These are phyloP conservation scores for Penicillium digitatum DNA, from an alignment of 2,329 filamentous ascomycete genomes.

Conservation along the genomic window DNA sequence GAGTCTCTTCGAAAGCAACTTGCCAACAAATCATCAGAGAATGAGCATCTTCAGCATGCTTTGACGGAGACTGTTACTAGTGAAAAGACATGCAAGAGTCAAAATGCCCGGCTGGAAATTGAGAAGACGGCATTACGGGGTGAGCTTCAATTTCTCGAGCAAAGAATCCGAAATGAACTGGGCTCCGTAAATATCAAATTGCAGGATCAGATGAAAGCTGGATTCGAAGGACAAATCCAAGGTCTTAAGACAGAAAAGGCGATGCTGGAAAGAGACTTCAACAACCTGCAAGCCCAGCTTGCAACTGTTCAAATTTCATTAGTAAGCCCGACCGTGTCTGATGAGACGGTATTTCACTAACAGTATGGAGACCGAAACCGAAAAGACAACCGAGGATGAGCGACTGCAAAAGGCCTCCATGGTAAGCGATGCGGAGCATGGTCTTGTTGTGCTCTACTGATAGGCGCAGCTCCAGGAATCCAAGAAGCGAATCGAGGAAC, in stretches of 20 bases:
- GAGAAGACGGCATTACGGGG: slow-evolving; percentile 23
- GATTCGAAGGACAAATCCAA: slow-evolving; percentile 31
- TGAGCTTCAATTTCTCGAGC: slow-evolving; percentile 22
- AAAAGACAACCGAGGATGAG: slow-evolving; percentile 12
- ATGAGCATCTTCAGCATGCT: slow-evolving; percentile 14
- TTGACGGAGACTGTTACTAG: slow-evolving; percentile 20
- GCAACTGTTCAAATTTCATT: slow-evolving; percentile 18
- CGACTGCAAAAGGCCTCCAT: slow-evolving; percentile 12
- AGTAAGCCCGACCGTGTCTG: slow-evolving; percentile 17
- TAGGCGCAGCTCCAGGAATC: slow-evolving; percentile 19
- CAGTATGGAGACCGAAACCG: slow-evolving; percentile 17
- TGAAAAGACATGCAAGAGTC: slow-evolving; percentile 16
- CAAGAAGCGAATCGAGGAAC: slow-evolving; percentile 17
- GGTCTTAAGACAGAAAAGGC: slow-evolving; percentile 26
- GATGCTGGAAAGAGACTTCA: slow-evolving; percentile 17
- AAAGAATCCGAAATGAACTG: slow-evolving; percentile 30
- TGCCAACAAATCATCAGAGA: slow-evolving; percentile 20
- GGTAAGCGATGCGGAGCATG: slow-evolving; percentile 12
- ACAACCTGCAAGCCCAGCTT: slow-evolving; percentile 22
- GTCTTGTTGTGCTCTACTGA: slow-evolving; percentile 11
- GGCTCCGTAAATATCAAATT: slow-evolving; percentile 29
- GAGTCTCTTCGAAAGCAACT: slow-evolving; percentile 16
- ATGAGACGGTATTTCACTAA: slow-evolving; percentile 10
- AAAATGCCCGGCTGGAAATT: slow-evolving; percentile 16
- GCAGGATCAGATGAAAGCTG: slow-evolving; percentile 27